Percentiles rank a stretch among this genome's conserved stretches.
These are phyloP conservation scores for Trapa bicornis DNA, from an alignment of 345 rosid genomes.

Conservation along the genomic window DNA sequence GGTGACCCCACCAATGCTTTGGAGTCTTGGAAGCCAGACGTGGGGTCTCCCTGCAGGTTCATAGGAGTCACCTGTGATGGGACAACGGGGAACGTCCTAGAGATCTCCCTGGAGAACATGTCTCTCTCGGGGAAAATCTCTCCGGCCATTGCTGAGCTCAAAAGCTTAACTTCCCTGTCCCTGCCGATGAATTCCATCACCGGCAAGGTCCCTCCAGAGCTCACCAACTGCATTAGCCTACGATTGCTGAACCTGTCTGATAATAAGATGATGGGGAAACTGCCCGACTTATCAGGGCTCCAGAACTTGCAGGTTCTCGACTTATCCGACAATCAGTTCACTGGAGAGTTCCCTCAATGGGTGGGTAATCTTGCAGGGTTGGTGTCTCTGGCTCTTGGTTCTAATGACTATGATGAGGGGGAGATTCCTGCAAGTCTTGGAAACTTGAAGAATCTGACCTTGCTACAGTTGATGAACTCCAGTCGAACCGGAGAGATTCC, in stretches of 20 bases:
- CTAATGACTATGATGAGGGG: conserved; percentile 34
- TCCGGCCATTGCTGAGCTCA: conserved; percentile 38
- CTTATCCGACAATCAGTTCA: conserved; percentile 34
- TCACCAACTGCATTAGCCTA: conserved; percentile 37
- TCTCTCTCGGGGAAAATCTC: conserved; percentile 60
- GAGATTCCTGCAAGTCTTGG: conserved; percentile 50
- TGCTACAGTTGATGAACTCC: conserved; percentile 30
- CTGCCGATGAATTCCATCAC: conserved; percentile 38
- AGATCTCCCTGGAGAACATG: conserved; percentile 33
- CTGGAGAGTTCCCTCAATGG: conserved; percentile 59
- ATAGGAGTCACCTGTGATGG: conserved; percentile 50
- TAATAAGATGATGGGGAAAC: conserved; percentile 35
- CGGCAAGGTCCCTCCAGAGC: conserved; percentile 44
- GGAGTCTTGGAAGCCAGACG: conserved; percentile 48
- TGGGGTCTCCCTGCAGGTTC: conserved; percentile 48
- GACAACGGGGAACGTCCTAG: conserved; percentile 31
- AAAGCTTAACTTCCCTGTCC: conserved; percentile 28
- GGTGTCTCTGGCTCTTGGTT: conserved; percentile 30
- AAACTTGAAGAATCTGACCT: conserved; percentile 52
- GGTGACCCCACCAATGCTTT: conserved; percentile 43
- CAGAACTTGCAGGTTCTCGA: conserved; percentile 40
- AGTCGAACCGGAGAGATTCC: conserved; percentile 52
- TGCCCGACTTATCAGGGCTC: conserved; percentile 57
- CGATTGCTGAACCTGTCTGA: conserved; percentile 41
- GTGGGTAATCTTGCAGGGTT: conserved; percentile 45